Conservation (phyloP, 148 eudicot species). For the Nepenthes gracilis region DNA sequence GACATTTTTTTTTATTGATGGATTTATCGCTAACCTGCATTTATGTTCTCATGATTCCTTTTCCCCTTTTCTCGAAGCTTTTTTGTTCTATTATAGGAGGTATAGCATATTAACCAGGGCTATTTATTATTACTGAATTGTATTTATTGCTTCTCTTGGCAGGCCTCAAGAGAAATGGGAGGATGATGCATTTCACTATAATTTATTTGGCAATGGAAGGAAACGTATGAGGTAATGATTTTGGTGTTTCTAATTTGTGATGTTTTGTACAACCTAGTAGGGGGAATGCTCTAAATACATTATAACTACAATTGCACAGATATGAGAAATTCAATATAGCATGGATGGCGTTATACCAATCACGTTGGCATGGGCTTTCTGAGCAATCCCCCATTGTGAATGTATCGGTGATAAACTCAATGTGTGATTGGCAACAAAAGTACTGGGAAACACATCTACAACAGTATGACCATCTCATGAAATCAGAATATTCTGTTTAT, state of each 20-base stretch:
- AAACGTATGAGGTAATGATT: constrained; percentile 53
- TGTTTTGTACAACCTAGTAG: constrained; percentile 8
- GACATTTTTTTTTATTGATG: too few species aligned
- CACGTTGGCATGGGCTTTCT: constrained; percentile 47
- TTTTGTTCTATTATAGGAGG: neutral
- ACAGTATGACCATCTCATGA: constrained; percentile 32
- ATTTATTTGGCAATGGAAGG: constrained; percentile 24
- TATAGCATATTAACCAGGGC: neutral
- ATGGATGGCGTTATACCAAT: constrained; percentile 43
- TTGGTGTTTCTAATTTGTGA: neutral
- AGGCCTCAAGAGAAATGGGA: constrained; percentile 28
- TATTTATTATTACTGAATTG: neutral
- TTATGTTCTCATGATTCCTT: too few species aligned
- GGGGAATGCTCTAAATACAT: constrained; percentile 1
- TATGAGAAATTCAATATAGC: constrained; percentile 33
- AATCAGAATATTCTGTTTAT: constrained; percentile 1
- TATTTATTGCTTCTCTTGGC: constrained; percentile 3
- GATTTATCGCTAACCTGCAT: too few species aligned
- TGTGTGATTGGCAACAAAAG: constrained; percentile 55
- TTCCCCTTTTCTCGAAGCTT: too few species aligned
- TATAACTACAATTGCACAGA: constrained; percentile 23
- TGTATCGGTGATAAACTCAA: constrained; percentile 13
- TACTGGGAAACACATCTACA: constrained; percentile 87
- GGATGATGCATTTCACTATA: constrained; percentile 23
- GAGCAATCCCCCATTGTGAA: constrained; percentile 12